Evolutionary conservation across 805 yeast species (phyloP).

Genomic region (Candida anglica): DNA sequence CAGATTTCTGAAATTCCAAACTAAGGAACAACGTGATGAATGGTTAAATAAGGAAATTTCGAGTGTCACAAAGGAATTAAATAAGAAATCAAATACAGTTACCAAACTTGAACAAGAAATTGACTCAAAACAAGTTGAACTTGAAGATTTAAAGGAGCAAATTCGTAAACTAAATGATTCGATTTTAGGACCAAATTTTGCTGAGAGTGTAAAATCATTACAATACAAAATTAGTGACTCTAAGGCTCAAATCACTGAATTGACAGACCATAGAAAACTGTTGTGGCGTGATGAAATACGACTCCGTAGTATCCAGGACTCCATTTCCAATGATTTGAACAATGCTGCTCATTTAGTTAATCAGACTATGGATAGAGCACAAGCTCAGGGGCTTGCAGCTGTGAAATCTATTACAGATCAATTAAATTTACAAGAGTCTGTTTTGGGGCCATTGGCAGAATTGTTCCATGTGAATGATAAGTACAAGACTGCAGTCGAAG

Average conservation of each 20-base stretch:
- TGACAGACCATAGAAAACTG: conserved; percentile 64
- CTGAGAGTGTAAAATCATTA: conserved; percentile 15
- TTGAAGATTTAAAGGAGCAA: conserved; percentile 12
- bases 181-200: conserved; percentile 6
- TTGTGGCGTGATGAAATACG: conserved; percentile 80
- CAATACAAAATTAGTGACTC: conserved; percentile 36
- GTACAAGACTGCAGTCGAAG: conserved; percentile 83
- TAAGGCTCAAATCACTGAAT: conserved; percentile 37
- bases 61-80: conserved; percentile 24
- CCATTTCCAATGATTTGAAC: conserved; percentile 51
- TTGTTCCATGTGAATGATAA: conserved; percentile 76
- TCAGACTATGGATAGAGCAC: conserved; percentile 72
- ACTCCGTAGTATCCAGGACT: conserved; percentile 50
- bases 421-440: conserved; percentile 53
- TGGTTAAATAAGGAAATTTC: conserved; percentile 61
- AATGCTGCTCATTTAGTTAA: conserved; percentile 57
- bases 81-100: conserved; percentile 19
- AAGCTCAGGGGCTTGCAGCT: conserved; percentile 64
- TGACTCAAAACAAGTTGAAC: conserved; percentile 19
- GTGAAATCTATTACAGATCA: conserved; percentile 60
- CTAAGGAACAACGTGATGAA: conserved; percentile 55
- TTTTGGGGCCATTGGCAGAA: conserved; percentile 84
- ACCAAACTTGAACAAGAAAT: conserved; percentile 17
- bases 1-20: conserved; percentile 55
- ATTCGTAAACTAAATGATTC: conserved; percentile 10